Percentiles rank a stretch among this genome's conserved stretches.
These are phyloP conservation scores for Allomyces macrogynus DNA, from an alignment of 192 early-diverging fungal genomes.

Conservation along the genomic window DNA sequence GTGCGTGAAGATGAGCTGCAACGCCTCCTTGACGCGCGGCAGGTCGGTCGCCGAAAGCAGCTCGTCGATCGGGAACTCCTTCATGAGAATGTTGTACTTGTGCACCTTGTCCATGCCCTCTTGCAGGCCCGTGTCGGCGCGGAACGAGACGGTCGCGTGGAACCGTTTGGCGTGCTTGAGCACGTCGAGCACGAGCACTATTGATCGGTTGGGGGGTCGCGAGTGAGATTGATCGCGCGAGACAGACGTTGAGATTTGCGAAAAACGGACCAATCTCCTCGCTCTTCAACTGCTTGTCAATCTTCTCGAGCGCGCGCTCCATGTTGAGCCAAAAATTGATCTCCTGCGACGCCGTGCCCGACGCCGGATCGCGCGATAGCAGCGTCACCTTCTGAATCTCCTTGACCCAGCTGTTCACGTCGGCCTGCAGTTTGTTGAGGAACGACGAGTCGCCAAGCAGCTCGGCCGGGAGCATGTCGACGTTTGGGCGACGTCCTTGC, in stretches of 20 bases:
- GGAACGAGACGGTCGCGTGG: constrained; percentile 92
- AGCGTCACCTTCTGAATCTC: constrained; percentile 99
- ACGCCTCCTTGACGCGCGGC: constrained; percentile 49
- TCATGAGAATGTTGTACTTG: constrained; percentile 95
- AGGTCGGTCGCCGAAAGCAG: constrained; percentile 87
- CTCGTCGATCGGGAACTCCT: constrained; percentile 95
- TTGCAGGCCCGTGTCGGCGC: constrained; percentile 92
- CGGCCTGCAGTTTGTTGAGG: constrained; percentile 80
- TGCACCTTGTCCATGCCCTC: constrained; percentile 76
- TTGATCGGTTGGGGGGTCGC: neutral
- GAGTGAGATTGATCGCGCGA: too few relatives aligned
- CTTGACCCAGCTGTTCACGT: constrained; percentile 97
- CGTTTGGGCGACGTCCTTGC: constrained; percentile 37
- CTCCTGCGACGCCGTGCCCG: constrained; percentile 86
- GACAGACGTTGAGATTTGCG: too few relatives aligned
- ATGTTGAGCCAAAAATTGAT: constrained; percentile 99
- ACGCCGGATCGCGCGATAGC: constrained; percentile 72
- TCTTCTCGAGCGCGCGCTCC: constrained; percentile 78
- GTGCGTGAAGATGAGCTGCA: constrained; percentile 81
- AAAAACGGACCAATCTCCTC: constrained; percentile 43
- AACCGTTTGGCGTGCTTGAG: constrained; percentile 93
- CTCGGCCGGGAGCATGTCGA: constrained; percentile 48
- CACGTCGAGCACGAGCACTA: constrained; percentile 76
- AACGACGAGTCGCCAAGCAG: constrained; percentile 64
- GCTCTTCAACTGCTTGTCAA: constrained; percentile 86